Conservation (phyloP, 208 protist species). For the Crithidia sp. region DNA sequence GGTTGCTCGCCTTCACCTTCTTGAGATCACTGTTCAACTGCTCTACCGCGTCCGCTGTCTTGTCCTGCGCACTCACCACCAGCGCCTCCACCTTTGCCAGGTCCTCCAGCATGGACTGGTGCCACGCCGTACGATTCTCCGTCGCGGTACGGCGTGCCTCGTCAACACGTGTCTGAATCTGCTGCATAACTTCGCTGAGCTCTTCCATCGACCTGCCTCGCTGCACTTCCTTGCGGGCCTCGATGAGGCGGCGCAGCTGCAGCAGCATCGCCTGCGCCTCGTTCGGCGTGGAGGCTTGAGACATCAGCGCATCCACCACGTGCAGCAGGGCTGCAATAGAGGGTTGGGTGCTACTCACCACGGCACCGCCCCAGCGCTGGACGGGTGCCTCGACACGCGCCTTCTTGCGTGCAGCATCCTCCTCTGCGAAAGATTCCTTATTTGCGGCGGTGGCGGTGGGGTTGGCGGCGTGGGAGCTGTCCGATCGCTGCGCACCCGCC, state of each 20-base stretch:
- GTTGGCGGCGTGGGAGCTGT: slow-evolving; percentile 1
- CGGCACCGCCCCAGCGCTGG: slow-evolving; percentile 5
- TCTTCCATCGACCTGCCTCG: slow-evolving; percentile 40
- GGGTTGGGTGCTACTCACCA: slow-evolving; percentile 3
- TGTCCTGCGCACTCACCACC: slow-evolving; percentile 54
- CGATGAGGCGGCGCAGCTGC: slow-evolving; percentile 66
- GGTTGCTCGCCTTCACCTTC: slow-evolving; percentile 66
- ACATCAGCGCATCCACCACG: slow-evolving; percentile 43
- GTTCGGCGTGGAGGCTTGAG: slow-evolving; percentile 33
- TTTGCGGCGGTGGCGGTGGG: not conserved
- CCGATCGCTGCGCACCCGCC: not conserved
- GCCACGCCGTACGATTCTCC: slow-evolving; percentile 41
- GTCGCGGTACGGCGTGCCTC: slow-evolving; percentile 43
- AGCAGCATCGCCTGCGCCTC: slow-evolving; percentile 52
- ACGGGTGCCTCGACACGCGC: slow-evolving; percentile 30
- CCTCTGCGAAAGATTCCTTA: not conserved
- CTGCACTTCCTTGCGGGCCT: slow-evolving; percentile 58
- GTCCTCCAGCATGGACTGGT: slow-evolving; percentile 39
- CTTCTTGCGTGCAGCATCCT: slow-evolving; percentile 30
- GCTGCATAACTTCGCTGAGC: slow-evolving; percentile 57
- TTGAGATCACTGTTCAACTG: slow-evolving; percentile 77
- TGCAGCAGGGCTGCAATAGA: slow-evolving; percentile 37
- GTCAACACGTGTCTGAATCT: slow-evolving; percentile 80
- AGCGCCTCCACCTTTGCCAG: slow-evolving; percentile 55
- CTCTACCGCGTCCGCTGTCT: slow-evolving; percentile 63